Conservation (phyloP, 2,329 filamentous ascomycete genomes). For the Beauveria caledonica region DNA sequence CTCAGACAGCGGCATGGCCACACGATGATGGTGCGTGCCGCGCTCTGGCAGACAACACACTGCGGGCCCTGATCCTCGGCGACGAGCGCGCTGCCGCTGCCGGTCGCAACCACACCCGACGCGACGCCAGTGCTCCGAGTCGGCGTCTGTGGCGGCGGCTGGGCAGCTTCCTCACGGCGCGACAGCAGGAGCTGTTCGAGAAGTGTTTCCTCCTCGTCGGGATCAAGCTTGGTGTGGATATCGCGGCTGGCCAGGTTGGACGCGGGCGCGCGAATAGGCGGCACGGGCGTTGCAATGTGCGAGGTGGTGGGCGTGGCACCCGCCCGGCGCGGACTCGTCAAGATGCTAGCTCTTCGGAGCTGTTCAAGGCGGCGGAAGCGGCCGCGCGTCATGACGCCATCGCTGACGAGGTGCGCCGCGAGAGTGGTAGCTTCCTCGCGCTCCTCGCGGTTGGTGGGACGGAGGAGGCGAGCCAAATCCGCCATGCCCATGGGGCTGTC, state of each 20-base stretch:
- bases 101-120: constrained; percentile 33
- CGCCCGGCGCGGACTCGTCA: constrained; percentile 24
- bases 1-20: constrained; percentile 96
- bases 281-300: neutral
- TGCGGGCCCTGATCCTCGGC: constrained; percentile 41
- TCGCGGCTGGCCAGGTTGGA: constrained; percentile 14
- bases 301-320: constrained; percentile 12
- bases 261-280: neutral
- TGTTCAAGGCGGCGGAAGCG: constrained; percentile 62
- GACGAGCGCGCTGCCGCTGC: constrained; percentile 28
- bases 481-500: constrained; percentile 57
- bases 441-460: constrained; percentile 70
- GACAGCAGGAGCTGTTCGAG: constrained; percentile 53
- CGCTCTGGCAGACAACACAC: constrained; percentile 87
- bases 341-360: constrained; percentile 59
- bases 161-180: constrained; percentile 28
- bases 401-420: constrained; percentile 66
- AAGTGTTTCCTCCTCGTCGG: constrained; percentile 51
- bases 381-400: constrained; percentile 71
- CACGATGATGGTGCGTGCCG: constrained; percentile 80
- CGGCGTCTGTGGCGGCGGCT: neutral
- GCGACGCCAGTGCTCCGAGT: neutral
- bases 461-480: constrained; percentile 71
- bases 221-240: constrained; percentile 33
- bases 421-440: constrained; percentile 73